Conservation (phyloP, 495 filamentous ascomycete genomes). For the Penicillium roqueforti region DNA sequence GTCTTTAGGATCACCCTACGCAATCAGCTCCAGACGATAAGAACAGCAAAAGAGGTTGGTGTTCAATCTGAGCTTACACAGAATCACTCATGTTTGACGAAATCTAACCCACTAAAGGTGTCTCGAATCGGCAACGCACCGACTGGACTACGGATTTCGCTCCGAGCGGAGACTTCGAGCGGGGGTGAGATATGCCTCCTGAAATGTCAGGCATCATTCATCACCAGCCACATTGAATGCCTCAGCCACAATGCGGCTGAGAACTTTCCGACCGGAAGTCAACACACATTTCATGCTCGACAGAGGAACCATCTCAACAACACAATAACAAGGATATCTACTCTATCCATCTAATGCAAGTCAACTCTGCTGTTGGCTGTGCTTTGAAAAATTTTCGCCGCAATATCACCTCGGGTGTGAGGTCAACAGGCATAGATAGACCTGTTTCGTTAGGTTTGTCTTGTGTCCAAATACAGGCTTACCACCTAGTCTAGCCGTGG, state of each 20-base stretch:
- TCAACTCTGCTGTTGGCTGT: constrained; percentile 9
- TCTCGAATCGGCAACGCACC: constrained; percentile 10
- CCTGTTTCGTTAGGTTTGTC: background rate
- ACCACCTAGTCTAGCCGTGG: constrained; percentile 3
- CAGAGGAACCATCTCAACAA: background rate
- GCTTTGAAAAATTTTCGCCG: constrained; percentile 15
- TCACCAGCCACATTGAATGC: constrained; percentile 2
- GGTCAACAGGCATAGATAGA: constrained; percentile 5
- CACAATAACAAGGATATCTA: background rate
- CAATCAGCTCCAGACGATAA: background rate
- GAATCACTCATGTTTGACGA: background rate
- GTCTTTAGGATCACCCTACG: background rate
- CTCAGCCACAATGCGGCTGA: constrained; percentile 18
- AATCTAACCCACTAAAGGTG: background rate
- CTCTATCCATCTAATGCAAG: constrained; percentile 21
- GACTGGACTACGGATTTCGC: constrained; percentile 19
- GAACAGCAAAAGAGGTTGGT: background rate
- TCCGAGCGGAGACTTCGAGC: constrained; percentile 4
- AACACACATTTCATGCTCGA: constrained; percentile 18
- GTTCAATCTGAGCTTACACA: background rate
- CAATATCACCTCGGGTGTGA: constrained; percentile 15
- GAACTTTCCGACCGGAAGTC: constrained; percentile 15
- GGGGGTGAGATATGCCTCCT: background rate
- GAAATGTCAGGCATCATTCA: background rate
- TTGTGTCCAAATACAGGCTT: background rate